These are phyloP conservation scores for Globisporangium acanthophoron DNA, from an alignment of 352 stramenopile genomes.

Conservation along the genomic window DNA sequence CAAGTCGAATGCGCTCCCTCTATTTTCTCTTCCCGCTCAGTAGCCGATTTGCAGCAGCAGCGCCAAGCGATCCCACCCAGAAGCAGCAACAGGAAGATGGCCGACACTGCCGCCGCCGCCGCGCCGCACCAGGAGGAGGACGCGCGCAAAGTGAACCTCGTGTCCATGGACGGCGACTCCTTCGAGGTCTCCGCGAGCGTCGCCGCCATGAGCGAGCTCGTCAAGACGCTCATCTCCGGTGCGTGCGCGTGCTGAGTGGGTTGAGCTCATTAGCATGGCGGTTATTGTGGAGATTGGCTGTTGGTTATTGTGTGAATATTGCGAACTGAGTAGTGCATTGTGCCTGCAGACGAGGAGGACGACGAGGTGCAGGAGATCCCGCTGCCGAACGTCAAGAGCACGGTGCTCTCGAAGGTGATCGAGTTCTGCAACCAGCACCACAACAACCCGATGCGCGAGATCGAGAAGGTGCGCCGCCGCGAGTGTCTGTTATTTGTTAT, in stretches of 20 bases:
- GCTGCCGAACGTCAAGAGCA: constrained; percentile 97
- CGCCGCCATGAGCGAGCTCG: constrained; percentile 96
- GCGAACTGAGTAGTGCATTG: too few species aligned
- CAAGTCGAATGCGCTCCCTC: not conserved
- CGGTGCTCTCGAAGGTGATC: constrained; percentile 96
- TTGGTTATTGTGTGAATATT: too few species aligned
- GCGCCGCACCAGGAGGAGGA: constrained; percentile 62
- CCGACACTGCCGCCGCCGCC: constrained; percentile 35
- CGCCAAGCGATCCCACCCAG: not conserved
- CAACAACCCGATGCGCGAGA: constrained; percentile 97
- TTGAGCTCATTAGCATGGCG: too few species aligned
- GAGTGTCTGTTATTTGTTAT: not conserved
- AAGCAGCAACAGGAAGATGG: constrained; percentile 24
- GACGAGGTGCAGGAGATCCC: constrained; percentile 96
- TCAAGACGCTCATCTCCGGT: constrained; percentile 97
- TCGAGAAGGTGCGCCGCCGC: constrained; percentile 90
- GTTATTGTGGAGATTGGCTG: not conserved
- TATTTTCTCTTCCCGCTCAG: constrained; percentile 2
- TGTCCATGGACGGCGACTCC: constrained; percentile 94
- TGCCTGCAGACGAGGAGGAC: constrained; percentile 86
- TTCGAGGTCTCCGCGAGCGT: constrained; percentile 94
- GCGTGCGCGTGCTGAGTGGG: constrained; percentile 4
- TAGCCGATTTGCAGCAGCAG: not conserved
- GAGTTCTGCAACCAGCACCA: constrained; percentile 96
- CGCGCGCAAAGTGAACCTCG: constrained; percentile 76